Evolutionary conservation across 176 grass and related monocot species (phyloP), one percentile per base, ranked within the genome.

Genomic region (Pharus latifolius): DNA sequence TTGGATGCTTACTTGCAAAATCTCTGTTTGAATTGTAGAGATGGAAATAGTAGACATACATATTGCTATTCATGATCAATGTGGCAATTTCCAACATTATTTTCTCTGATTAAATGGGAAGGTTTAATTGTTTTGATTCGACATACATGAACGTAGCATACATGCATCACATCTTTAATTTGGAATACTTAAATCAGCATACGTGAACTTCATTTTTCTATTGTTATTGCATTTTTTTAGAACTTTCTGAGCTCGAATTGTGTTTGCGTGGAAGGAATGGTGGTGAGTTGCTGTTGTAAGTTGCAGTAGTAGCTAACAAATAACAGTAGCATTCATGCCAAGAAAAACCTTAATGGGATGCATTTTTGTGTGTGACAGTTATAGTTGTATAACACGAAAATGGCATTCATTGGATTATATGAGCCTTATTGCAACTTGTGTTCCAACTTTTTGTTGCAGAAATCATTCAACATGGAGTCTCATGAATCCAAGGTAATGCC

Each of bases 401-500:
- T 37, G 27, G 0, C 20, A 29, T 63, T 19, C 41, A 32, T 72
- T 54, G 10, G 17, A 30, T 49, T 75, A 24, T 44, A 5, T 64
- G 54, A 33, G 10, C 40, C 14, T 83, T n/a, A 3, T 56, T 23
- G 11, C 40, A 15, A 67, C 9, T 6, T 75, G 13, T 55, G 10
- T 23, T 70, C 17, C 27, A 34, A 67, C 53, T 60, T 79, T 80
- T 67, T 80, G 20, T 50, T 85, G 53, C 85, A 91, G 88, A 85
- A 81, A 69, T 85, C 84, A 57, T 78, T 96, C 60, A 72, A 70
- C 10, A 77, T 80, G 62, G 84, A 91, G 38, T 62, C 78, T 70
- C 75, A 88, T 62, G 88, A 73, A 78, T 85, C 78, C 49, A 91
- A 96, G 88, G 88, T 96, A 78, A 68, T 4, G 55, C 24, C 37